These are phyloP conservation scores for Hypoxylon fuscum DNA, from an alignment of 495 filamentous ascomycete genomes.

Conservation along the genomic window DNA sequence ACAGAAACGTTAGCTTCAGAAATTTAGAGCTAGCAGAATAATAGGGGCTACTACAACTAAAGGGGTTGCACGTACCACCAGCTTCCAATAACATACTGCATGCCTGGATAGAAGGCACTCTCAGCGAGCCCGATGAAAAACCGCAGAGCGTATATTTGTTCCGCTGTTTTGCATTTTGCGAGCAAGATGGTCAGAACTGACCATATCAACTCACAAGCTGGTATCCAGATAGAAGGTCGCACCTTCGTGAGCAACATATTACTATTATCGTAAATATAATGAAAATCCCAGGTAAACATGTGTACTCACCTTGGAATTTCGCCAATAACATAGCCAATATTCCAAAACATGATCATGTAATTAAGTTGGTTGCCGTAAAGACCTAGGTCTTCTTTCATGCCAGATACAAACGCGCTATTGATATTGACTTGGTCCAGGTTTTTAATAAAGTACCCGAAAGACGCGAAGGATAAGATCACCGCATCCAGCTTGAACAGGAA, in stretches of 20 bases:
- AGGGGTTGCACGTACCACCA: slow-evolving; percentile 57
- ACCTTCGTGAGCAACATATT: slow-evolving; percentile 55
- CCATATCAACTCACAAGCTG: slow-evolving; percentile 65
- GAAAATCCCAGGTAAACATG: slow-evolving; percentile 31
- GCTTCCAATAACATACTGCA: slow-evolving; percentile 59
- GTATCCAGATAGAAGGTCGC: slow-evolving; percentile 68
- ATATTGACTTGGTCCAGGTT: slow-evolving; percentile 67
- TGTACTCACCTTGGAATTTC: slow-evolving; percentile 61
- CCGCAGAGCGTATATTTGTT: slow-evolving; percentile 64
- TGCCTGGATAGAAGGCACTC: slow-evolving; percentile 55
- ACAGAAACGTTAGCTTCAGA: slow-evolving; percentile 13
- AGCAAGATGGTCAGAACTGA: slow-evolving; percentile 61
- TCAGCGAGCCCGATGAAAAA: slow-evolving; percentile 68
- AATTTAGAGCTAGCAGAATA: too few species aligned
- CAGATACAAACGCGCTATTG: slow-evolving; percentile 66
- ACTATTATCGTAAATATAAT: slow-evolving; percentile 20
- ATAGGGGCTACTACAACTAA: too few species aligned
- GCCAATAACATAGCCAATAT: slow-evolving; percentile 70
- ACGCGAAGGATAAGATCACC: slow-evolving; percentile 63
- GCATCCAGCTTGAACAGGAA: slow-evolving; percentile 69
- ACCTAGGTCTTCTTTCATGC: slow-evolving; percentile 67
- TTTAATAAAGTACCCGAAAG: slow-evolving; percentile 67
- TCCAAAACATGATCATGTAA: slow-evolving; percentile 65
- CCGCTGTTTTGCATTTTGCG: slow-evolving; percentile 55
- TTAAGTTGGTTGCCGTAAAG: slow-evolving; percentile 65